Percentiles rank a stretch among this genome's conserved stretches.
Evolutionary conservation across 2,329 filamentous ascomycete species (phyloP).

Genomic region (Ophiostoma tasmaniense): DNA sequence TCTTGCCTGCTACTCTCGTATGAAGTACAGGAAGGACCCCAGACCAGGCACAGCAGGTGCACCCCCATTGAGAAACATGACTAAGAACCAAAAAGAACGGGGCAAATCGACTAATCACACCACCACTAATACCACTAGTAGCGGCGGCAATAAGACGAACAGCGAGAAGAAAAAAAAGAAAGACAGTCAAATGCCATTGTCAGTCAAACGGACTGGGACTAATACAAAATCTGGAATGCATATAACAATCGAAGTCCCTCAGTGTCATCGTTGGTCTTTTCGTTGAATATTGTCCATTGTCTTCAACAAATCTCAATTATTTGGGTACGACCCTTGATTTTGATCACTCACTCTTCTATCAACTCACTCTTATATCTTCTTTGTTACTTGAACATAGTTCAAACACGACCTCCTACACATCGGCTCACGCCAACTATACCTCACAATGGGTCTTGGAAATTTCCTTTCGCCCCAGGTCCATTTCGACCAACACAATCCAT

Average conservation of each 20-base stretch:
- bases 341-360: neutral
- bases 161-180: neutral
- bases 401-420: neutral
- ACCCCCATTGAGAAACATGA: neutral
- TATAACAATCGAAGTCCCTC: neutral
- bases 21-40: neutral
- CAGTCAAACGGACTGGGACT: neutral
- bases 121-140: neutral
- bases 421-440: neutral
- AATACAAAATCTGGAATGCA: neutral
- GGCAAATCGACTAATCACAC: neutral
- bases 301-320: neutral
- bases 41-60: neutral
- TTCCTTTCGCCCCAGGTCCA: constrained; percentile 12
- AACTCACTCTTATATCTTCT: neutral
- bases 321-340: neutral
- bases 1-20: neutral
- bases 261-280: neutral
- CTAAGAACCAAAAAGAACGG: neutral
- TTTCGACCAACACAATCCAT: constrained; percentile 18
- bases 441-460: neutral
- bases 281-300: neutral
- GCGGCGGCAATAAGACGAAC: neutral
- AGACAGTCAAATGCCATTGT: neutral
- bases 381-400: neutral